Conservation (phyloP, 805 yeast genomes). For the Wickerhamomyces alni region DNA sequence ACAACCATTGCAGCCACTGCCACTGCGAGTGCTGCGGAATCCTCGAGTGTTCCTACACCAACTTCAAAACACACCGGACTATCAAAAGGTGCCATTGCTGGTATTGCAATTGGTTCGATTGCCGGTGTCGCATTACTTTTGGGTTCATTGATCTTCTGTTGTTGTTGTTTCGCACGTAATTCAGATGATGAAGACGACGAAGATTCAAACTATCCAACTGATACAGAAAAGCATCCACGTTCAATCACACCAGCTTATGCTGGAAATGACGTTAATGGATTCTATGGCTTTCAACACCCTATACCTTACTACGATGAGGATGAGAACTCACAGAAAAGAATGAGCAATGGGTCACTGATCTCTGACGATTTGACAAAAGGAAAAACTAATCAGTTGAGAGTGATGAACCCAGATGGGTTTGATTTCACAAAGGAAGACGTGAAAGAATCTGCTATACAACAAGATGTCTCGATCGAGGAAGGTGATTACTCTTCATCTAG, state of each 20-base stretch:
- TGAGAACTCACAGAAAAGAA: neutral
- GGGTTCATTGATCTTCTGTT: conserved; percentile 23
- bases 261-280: neutral
- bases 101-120: conserved; percentile 51
- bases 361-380: neutral
- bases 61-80: conserved; percentile 1
- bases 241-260: neutral
- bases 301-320: neutral
- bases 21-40: too few species aligned
- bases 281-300: neutral
- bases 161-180: conserved; percentile 35
- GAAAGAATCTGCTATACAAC: conserved; percentile 1
- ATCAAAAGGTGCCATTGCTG: conserved; percentile 50
- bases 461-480: neutral
- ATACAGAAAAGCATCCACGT: neutral
- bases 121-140: conserved; percentile 36
- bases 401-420: neutral
- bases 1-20: conserved; percentile 7
- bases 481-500: neutral
- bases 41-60: conserved; percentile 2
- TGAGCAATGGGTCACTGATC: neutral
- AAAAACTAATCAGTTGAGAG: neutral
- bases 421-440: neutral
- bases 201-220: conserved; percentile 18
- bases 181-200: conserved; percentile 32